phyloP scores from a whole-genome alignment of 2,329 filamentous ascomycete species.

The Geoglossum cookeanum region DNA sequence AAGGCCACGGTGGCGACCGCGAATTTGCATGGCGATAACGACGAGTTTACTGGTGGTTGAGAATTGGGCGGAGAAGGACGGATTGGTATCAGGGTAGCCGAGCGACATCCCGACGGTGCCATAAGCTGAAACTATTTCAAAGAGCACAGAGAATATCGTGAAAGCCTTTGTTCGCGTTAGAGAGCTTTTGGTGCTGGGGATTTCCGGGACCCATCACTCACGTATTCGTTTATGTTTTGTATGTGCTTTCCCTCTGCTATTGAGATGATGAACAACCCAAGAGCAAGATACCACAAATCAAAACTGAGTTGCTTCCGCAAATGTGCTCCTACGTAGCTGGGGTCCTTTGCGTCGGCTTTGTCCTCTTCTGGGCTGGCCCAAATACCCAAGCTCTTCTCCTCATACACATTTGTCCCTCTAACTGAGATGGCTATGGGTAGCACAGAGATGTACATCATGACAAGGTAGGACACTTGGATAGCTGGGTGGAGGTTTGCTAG shows the following conservation, averaged over 20 bases:
- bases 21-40: conserved; percentile 47
- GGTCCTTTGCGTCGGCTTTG: conserved; percentile 34
- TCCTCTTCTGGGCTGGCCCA: conserved; percentile 37
- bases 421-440: conserved; percentile 94
- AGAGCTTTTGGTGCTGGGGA: neutral
- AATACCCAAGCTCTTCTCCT: conserved; percentile 69
- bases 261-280: conserved; percentile 80
- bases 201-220: conserved; percentile 47
- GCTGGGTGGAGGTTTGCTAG: conserved; percentile 65
- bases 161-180: conserved; percentile 16
- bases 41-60: conserved; percentile 46
- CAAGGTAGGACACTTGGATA: conserved; percentile 80
- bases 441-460: conserved; percentile 99
- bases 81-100: conserved; percentile 56
- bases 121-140: conserved; percentile 79
- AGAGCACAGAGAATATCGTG: conserved; percentile 39
- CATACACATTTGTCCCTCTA: conserved; percentile 87
- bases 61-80: conserved; percentile 72
- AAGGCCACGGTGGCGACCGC: conserved; percentile 43
- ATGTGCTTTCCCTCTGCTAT: conserved; percentile 68
- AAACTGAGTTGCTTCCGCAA: conserved; percentile 86
- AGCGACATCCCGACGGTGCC: conserved; percentile 86
- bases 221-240: conserved; percentile 35
- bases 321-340: conserved; percentile 80
- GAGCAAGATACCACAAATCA: conserved; percentile 90